A percentile compares a stretch with the other conserved stretches of the same genome.
phyloP scores from a whole-genome alignment of 331 rosid species.

The Stylosanthes scabra region DNA sequence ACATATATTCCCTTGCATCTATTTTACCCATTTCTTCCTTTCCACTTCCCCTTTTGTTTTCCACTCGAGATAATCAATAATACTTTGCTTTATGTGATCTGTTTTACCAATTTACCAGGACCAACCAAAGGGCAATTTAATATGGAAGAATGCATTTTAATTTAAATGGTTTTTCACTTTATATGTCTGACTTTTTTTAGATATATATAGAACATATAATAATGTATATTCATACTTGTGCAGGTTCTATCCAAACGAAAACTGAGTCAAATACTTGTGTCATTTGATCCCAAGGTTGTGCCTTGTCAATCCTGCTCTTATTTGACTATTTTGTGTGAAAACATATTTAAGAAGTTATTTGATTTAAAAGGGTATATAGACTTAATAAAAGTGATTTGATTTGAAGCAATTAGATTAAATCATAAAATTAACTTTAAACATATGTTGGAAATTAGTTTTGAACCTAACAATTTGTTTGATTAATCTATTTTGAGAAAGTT shows the following conservation, averaged over 20 bases:
- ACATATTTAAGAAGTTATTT: slow-evolving; percentile 29
- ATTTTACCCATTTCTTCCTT: background rate
- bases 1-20: slow-evolving; percentile 1
- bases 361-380: too few species aligned
- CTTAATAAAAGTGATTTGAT: too few species aligned
- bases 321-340: slow-evolving; percentile 30
- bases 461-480: background rate
- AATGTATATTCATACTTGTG: slow-evolving; percentile 23
- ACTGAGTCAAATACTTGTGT: slow-evolving; percentile 67
- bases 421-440: too few species aligned
- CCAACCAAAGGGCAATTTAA: too few species aligned
- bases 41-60: background rate
- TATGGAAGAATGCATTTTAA: too few species aligned
- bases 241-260: slow-evolving; percentile 85
- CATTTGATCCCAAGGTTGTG: slow-evolving; percentile 71
- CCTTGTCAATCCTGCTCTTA: slow-evolving; percentile 18
- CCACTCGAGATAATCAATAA: slow-evolving; percentile 11
- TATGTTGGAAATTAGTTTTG: too few species aligned
- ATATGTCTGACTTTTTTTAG: too few species aligned
- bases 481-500: background rate
- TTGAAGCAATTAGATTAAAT: background rate
- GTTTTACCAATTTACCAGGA: too few species aligned
- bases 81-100: slow-evolving; percentile 20
- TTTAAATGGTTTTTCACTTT: slow-evolving; percentile 1
- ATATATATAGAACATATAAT: background rate